Evolutionary conservation across 2,329 filamentous ascomycete species (phyloP), one percentile per base, ranked within the genome.

Genomic region (Fusarium globosum): DNA sequence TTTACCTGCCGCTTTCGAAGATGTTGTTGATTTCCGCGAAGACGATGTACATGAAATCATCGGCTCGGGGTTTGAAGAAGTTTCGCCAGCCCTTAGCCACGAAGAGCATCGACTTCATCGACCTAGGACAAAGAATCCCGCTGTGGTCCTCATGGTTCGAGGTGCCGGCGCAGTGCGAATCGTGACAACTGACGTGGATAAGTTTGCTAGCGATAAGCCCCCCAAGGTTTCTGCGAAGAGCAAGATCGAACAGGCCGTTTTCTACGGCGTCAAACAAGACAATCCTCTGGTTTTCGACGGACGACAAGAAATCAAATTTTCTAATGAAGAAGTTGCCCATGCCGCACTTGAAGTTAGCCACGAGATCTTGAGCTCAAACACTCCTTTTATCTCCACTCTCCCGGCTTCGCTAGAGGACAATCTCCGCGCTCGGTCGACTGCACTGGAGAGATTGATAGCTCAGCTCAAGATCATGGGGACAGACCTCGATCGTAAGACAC

Each of bases 191-290:
- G 88, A 92, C 57, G 83, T 89, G 51, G 87, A 90, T 70, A 88
- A 87, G 67, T 91, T 92, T 76, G 86, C 86, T 18, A 88, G 88
- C 69, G 87, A 88, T 59, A 82, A 84, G 60, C 86, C 89, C 9
- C 90, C 89, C 3, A 83, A 86, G 73, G 89, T 97, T 21, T 95
- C 93, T 2, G 93, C 94, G 12, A 96, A 94, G 82, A 94, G 91
- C 82, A 97, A 96, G 82, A 88, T 99, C 45, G 94, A 98, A 79
- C 95, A 99, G 83, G 95, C 95, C 6, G 93, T 98, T 2, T 98
- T 98, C 83, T 98, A 94, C 80, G 95, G 95, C 4, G 90, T 90
- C 53, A 91, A 93, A 79, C 88, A 92, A 70, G 91, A 94, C 78
- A 98, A 95, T 77, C 93, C 96, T n/a, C 84, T 99, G n/a, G 91